phyloP scores from a whole-genome alignment of 2,329 filamentous ascomycete species.

The Claviceps digitariae region DNA sequence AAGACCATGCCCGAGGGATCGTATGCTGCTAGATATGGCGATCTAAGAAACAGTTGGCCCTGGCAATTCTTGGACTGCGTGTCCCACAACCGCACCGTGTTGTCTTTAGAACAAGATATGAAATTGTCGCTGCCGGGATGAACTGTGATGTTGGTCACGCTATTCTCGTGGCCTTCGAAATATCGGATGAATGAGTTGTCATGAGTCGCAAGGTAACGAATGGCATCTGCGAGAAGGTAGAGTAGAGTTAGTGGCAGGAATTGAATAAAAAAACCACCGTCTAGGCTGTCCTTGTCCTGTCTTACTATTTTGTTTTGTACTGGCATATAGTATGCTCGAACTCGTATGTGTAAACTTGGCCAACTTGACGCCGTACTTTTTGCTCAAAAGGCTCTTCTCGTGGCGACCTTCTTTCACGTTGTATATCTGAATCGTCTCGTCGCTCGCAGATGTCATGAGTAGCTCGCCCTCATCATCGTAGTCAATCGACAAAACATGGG shows the following conservation, averaged over 20 bases:
- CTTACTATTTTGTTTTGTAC: constrained; percentile 81
- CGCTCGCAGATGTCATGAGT: constrained; percentile 79
- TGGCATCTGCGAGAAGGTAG: constrained; percentile 45
- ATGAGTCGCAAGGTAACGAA: constrained; percentile 77
- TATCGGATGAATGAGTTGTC: constrained; percentile 96
- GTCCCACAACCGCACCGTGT: constrained; percentile 87
- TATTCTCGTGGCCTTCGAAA: constrained; percentile 77
- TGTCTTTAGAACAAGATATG: constrained; percentile 80
- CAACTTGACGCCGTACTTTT: constrained; percentile 92
- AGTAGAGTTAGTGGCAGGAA: constrained; percentile 2
- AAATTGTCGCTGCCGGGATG: constrained; percentile 84
- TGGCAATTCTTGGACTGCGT: constrained; percentile 66
- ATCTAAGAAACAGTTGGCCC: constrained; percentile 67
- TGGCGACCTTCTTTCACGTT: constrained; percentile 83
- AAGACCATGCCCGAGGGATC: constrained; percentile 89
- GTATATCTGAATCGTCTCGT: constrained; percentile 92
- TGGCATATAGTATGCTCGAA: constrained; percentile 86
- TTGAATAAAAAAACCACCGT: not conserved
- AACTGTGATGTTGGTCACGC: constrained; percentile 71
- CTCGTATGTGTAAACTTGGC: constrained; percentile 89
- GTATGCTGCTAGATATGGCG: constrained; percentile 73
- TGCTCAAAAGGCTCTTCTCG: constrained; percentile 79
- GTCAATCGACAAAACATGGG: constrained; percentile 76
- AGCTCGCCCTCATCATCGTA: constrained; percentile 94
- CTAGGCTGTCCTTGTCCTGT: constrained; percentile 7